Evolutionary conservation across 2,329 filamentous ascomycete genomes (phyloP), one percentile per base, ranked within the genome.

Genomic region (Hypoxylon sp.): DNA sequence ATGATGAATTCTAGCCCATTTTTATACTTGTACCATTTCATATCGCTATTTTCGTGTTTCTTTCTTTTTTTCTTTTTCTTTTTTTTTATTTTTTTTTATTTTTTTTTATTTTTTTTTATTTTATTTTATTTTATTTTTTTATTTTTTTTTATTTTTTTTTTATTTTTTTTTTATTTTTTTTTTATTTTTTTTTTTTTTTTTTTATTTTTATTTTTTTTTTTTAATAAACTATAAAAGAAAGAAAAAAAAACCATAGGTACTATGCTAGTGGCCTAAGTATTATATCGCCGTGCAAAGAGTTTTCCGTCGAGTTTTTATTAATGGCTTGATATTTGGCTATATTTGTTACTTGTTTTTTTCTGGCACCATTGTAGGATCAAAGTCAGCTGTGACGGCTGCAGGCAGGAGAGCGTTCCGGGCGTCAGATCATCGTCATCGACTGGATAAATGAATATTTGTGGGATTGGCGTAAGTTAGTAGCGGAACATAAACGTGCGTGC

Each of bases 401-500:
- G 39, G 39, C 24, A 60, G 48, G 59, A 59, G 46, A 35, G 53
- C 55, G 64, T 57, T 52, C 58, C 55, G 48, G 55, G 55, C 33
- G 26, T 68, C 52, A 61, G 22, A 24, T 24, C 33, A 60, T 65
- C 53, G 68, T 63, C 58, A 70, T 60, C 44, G 17, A 44, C 37
- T 39, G 59, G 67, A 58, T 53, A 59, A 51, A 26, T 29, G n/a
- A 59, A 33, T 47, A 57, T 51, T 50, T 47, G 35, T 31, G 29
- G 59, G 54, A 69, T 66, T 67, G 66, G 66, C 66, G 69, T 66
- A 64, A 63, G 58, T 53, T 33, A 60, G 29, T 31, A 31, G 61
- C 65, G 65, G 46, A 19, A 71, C 52, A 44, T 60, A 44, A 54
- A 64, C 26, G 55, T 58, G 65, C 57, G 29, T 31, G 29, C 29